These are phyloP conservation scores for Ustilago curta DNA, from an alignment of 1,284 basidiomycete genomes.

Conservation along the genomic window DNA sequence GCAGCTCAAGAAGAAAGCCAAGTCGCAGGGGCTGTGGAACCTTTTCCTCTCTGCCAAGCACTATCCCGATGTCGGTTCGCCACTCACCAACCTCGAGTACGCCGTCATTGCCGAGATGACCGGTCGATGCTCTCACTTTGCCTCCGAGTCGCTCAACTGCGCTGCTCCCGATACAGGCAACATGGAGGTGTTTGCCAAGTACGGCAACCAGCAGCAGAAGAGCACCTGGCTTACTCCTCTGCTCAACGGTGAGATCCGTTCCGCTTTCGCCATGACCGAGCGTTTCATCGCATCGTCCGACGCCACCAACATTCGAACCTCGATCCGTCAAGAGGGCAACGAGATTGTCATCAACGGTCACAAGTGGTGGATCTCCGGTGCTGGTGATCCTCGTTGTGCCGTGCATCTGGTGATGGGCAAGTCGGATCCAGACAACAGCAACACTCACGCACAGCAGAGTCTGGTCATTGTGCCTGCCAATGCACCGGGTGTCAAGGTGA, in stretches of 20 bases:
- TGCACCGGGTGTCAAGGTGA: conserved; percentile 85
- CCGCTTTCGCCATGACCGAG: conserved; percentile 72
- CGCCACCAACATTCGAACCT: conserved; percentile 93
- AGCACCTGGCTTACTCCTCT: conserved; percentile 88
- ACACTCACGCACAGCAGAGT: conserved; percentile 85
- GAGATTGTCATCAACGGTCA: conserved; percentile 94
- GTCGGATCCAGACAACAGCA: conserved; percentile 81
- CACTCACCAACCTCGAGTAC: conserved; percentile 94
- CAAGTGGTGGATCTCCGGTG: conserved; percentile 99
- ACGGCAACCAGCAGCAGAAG: conserved; percentile 89
- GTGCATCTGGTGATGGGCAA: conserved; percentile 95
- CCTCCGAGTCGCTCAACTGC: conserved; percentile 89
- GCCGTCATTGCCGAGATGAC: conserved; percentile 95
- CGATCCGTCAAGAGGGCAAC: conserved; percentile 84
- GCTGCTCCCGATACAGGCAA: conserved; percentile 90
- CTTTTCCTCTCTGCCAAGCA: conserved; percentile 93
- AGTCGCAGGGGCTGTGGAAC: conserved; percentile 92
- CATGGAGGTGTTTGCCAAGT: conserved; percentile 90
- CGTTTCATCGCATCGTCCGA: conserved; percentile 83
- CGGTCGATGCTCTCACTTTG: conserved; percentile 83
- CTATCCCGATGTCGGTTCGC: conserved; percentile 83
- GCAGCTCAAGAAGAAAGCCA: conserved; percentile 88
- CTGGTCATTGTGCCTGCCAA: conserved; percentile 92
- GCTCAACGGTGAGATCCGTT: conserved; percentile 90
- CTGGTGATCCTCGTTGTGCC: conserved; percentile 89